A percentile compares a stretch with the other conserved stretches of the same genome.
These are phyloP conservation scores for Aeschynomene evenia DNA, from an alignment of 306 rosid species.

Conservation along the genomic window DNA sequence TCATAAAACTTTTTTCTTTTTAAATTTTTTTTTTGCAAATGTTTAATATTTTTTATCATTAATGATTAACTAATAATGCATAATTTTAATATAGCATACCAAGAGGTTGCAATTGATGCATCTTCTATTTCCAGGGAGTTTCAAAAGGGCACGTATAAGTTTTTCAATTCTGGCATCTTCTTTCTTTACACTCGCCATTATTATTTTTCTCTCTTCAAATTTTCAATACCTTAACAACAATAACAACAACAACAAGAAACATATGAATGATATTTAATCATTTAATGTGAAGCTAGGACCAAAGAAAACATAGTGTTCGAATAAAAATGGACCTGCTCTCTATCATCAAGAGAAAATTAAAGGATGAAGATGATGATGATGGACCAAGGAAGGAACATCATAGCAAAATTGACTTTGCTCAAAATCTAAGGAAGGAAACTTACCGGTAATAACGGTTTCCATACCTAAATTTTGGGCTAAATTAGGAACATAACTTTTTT, in stretches of 20 bases:
- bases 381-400: background rate
- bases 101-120: slow-evolving; percentile 85
- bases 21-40: background rate
- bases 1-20: too few relatives aligned
- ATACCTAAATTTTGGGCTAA: too few relatives aligned
- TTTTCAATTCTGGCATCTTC: slow-evolving; percentile 74
- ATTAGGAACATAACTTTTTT: too few relatives aligned
- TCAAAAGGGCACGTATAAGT: slow-evolving; percentile 61
- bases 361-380: background rate
- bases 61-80: background rate
- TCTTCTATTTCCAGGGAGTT: slow-evolving; percentile 74
- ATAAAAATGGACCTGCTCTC: slow-evolving; percentile 19
- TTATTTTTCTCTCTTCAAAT: slow-evolving; percentile 35
- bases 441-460: slow-evolving; percentile 35
- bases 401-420: background rate
- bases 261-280: background rate
- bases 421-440: slow-evolving; percentile 31
- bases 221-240: slow-evolving; percentile 14
- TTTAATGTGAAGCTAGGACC: too few relatives aligned
- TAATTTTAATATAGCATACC: slow-evolving; percentile 47
- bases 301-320: too few relatives aligned
- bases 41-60: background rate
- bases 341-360: background rate
- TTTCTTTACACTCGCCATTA: slow-evolving; percentile 52
- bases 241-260: background rate